These are phyloP conservation scores for Amyloporia xantha DNA, from an alignment of 768 basidiomycete genomes.

Conservation along the genomic window DNA sequence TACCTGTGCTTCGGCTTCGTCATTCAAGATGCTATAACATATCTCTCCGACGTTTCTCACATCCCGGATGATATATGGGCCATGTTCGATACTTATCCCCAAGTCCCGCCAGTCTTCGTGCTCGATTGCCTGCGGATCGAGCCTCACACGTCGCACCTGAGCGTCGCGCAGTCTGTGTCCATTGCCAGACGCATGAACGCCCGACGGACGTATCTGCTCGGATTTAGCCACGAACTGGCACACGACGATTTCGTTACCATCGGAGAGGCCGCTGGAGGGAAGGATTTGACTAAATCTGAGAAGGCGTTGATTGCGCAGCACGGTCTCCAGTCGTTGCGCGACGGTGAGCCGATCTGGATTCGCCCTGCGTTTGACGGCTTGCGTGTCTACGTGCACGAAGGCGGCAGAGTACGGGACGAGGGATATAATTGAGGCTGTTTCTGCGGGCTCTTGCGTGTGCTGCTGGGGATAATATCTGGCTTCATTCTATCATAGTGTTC, in stretches of 20 bases:
- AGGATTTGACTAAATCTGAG: constrained; percentile 15
- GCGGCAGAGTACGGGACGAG: constrained; percentile 43
- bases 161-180: constrained; percentile 54
- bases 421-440: constrained; percentile 34
- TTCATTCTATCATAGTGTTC: not conserved
- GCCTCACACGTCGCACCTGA: constrained; percentile 74
- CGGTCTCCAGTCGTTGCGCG: constrained; percentile 42
- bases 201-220: constrained; percentile 59
- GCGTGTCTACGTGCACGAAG: constrained; percentile 39
- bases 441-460: too few species aligned
- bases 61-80: constrained; percentile 73
- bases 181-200: constrained; percentile 54
- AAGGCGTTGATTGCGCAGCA: constrained; percentile 30
- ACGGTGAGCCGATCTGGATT: constrained; percentile 49
- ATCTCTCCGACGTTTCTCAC: constrained; percentile 77
- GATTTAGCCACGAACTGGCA: constrained; percentile 69
- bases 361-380: constrained; percentile 75
- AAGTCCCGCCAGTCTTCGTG: constrained; percentile 49
- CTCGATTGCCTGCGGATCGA: constrained; percentile 69
- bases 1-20: constrained; percentile 67
- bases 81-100: constrained; percentile 30
- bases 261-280: constrained; percentile 42
- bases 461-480: not conserved
- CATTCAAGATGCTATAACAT: constrained; percentile 58
- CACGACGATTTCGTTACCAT: constrained; percentile 76